Conservation (phyloP, 202 grass and related monocot species). For the Brachypodium distachyon region DNA sequence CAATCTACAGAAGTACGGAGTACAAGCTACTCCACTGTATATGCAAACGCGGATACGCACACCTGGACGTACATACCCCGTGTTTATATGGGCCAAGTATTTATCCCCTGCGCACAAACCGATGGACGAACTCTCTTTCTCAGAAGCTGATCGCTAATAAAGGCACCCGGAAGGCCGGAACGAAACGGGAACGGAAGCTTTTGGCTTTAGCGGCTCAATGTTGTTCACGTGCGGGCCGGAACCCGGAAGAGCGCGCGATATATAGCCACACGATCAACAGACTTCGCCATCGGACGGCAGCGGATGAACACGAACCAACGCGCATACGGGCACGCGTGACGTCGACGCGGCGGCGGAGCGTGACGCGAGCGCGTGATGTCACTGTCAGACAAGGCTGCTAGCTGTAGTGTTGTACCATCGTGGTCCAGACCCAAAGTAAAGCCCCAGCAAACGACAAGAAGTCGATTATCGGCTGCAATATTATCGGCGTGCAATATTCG, state of each 20-base stretch:
- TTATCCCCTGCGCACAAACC: neutral
- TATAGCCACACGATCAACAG: neutral
- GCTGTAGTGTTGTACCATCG: neutral
- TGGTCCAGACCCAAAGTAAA: too few relatives aligned
- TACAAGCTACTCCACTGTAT: too few relatives aligned
- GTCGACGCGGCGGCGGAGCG: conserved; percentile 2
- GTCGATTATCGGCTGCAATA: too few relatives aligned
- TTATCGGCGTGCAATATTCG: too few relatives aligned
- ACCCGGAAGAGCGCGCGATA: neutral
- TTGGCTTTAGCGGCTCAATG: neutral
- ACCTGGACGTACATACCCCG: too few relatives aligned
- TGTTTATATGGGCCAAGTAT: too few relatives aligned
- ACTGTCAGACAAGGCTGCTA: neutral
- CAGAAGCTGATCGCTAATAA: too few relatives aligned
- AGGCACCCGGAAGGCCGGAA: neutral
- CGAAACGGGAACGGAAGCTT: neutral
- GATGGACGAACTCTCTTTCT: neutral
- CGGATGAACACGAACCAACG: neutral
- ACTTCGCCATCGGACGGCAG: neutral
- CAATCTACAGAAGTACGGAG: too few relatives aligned
- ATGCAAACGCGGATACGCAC: too few relatives aligned
- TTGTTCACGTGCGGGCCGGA: conserved; percentile 11
- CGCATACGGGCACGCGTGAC: conserved; percentile 22
- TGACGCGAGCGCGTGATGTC: conserved; percentile 34
- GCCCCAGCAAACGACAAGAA: too few relatives aligned